Base-by-base conservation (phyloP, 2,329 filamentous ascomycete genomes). In the Trichoderma afroharzianum region DNA sequence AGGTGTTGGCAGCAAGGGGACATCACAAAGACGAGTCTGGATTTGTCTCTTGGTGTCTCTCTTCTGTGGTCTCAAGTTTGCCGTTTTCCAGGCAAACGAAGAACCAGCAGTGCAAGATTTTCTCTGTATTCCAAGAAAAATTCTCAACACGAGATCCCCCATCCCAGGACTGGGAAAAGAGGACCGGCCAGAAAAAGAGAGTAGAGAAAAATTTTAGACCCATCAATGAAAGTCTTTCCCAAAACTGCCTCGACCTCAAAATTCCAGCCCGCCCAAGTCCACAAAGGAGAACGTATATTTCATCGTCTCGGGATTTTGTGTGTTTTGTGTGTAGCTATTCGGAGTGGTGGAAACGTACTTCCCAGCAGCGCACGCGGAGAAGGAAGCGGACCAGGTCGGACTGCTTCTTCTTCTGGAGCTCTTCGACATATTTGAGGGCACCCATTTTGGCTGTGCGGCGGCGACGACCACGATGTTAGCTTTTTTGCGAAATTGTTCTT, bases 361-460 rank as follows among this genome's bases (percentile, higher is more conserved):
- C 96, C 96, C 96, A 99, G 95, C 96, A 99, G 88, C 96, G 95
- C 84, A 97, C 94, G 86, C 94, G 95, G 87, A 98, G 94, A 88
- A 99, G 92, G 91, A 99, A 99, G 89, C 95, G 95, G 89, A 98
- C 93, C 84, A 99, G 93, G 91, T 99, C 96, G 86, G 94, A 97
- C 92, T 99, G 96, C 94, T 99, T 99, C 94, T 97, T 98, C 94
- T 99, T 98, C 87, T 98, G 94, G 89, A 99, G 93, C 91, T 99
- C 96, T 92, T 99, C 97, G 88, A 99, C 94, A 90, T 97, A 99
- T 90, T 99, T 99, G 87, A 98, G 94, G 90, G 95, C 95, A 93
- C 96, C 96, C 96, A 98, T 98, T 91, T 95, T 89, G 84, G 82
- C 87, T 88, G 78, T 79, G 74, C 66, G 9, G 72, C 71, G 55